Base-by-base conservation (phyloP, 148 eudicot species). In the Chenopodium suecicum region DNA sequence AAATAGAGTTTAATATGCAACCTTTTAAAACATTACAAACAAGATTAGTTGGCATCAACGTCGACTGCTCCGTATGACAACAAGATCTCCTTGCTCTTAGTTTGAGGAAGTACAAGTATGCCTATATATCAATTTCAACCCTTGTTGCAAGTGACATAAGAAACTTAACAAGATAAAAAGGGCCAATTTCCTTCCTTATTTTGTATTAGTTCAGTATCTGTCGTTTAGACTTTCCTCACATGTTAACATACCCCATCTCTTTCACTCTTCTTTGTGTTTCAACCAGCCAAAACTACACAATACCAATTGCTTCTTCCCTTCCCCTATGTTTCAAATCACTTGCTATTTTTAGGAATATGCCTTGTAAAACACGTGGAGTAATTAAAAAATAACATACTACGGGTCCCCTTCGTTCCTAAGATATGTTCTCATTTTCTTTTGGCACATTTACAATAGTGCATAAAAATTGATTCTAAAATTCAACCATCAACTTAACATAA, bases 251-350 rank as follows among this genome's bases (percentile, higher is more conserved):
- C 27, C 54, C 63, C 2, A 20, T 68, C 48, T 4, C 81, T 29
- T 5, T 34, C 54, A 46, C 64, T 11, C 63, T 19, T 72, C 56
- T 10, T 31, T 62, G 8, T 46, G 44, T 44, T 44, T 80, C 82
- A 44, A 66, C 12, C 73, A 27, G 71, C 82, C 78, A 44, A 81
- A 76, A 41, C 22, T 37, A 82, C 46, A 48, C 76, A 77, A 70
- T 63, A 37, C 76, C 41, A 69, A 68, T 22, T 10, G 60, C 23
- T 76, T 76, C 32, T 7, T 19, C 70, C 76, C 75, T 69, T 82
- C 70, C 27, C 44, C 52, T 19, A 41, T 67, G 80, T 82, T 60
- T 77, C 60, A n/a, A 58, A 12, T 77, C 73, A 52, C 80, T 82
- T 82, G 58, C 84, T 76, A 77, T 77, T 76, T 82, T 63, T 64